Conservation (phyloP, 495 filamentous ascomycete genomes). For the Ramalina intermedia region DNA sequence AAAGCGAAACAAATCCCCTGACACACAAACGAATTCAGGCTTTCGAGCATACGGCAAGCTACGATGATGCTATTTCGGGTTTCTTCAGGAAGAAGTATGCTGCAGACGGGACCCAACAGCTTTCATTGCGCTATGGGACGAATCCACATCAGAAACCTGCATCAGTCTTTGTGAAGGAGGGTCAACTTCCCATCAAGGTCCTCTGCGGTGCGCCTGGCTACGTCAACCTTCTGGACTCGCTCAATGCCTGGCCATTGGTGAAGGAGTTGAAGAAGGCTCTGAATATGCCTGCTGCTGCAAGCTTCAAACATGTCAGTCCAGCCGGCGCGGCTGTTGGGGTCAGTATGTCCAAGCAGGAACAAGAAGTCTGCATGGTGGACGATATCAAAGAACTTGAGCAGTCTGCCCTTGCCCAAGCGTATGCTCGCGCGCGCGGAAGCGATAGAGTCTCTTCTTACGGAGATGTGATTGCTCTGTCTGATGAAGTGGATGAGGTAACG, state of each 20-base stretch:
- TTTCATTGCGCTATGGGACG: constrained; percentile 81
- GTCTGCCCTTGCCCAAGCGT: constrained; percentile 80
- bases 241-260: constrained; percentile 93
- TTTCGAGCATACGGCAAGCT: constrained; percentile 97
- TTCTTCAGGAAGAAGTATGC: constrained; percentile 98
- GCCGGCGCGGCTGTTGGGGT: constrained; percentile 90
- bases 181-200: constrained; percentile 84
- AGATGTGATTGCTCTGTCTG: constrained; percentile 85
- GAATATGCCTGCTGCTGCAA: constrained; percentile 79
- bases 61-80: constrained; percentile 82
- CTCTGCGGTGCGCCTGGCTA: constrained; percentile 88
- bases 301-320: constrained; percentile 98
- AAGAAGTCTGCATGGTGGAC: constrained; percentile 95
- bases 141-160: constrained; percentile 98
- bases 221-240: constrained; percentile 89
- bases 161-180: constrained; percentile 57
- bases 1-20: no score
- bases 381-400: constrained; percentile 79
- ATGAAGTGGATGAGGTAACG: constrained; percentile 76
- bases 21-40: not conserved
- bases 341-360: constrained; percentile 69
- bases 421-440: constrained; percentile 84
- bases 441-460: constrained; percentile 97
- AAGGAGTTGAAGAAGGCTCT: constrained; percentile 89
- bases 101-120: constrained; percentile 64